Evolutionary conservation across 1,284 basidiomycete species (phyloP), one percentile per base, ranked within the genome.

Genomic region (Ceratobasidium sp.): DNA sequence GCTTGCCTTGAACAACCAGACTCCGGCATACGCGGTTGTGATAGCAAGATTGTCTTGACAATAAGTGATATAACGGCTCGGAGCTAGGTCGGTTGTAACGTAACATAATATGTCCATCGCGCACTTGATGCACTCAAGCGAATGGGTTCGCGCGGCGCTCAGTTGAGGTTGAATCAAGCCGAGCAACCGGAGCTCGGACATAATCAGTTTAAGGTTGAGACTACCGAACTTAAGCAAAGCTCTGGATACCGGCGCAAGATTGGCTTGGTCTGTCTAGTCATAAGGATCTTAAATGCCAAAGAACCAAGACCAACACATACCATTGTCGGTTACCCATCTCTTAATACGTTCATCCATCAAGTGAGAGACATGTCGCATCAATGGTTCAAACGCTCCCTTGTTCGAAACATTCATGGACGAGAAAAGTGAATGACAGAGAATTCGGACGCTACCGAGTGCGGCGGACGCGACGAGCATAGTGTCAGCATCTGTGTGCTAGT

Each of bases 61-160:
- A 33, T 73, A 73, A 13, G 26, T 73, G 40, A 73, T 63, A 23
- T 46, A 63, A 2, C 71, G 56, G 26, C 63, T 60, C 18, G 71
- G 71, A 13, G 60, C 58, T 44, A 73, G 23, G 9, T 63, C 56
- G 58, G 56, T 39, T 9, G 51, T 40, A 26, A 73, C 71, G n/a
- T 63, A 23, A 26, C 56, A 23, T 23, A 73, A 23, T 13, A 73
- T 23, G 28, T 73, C 71, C 71, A 73, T 73, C 12, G 71, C 71
- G 18, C 71, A 73, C 42, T 73, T 73, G 58, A 73, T 73, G 49
- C 71, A 73, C 40, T 73, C 71, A 33, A 73, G 71, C 15, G 71
- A 46, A 20, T 73, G 71, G n/a, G 49, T 73, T 33, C 71, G 56
- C 10, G 71, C 60, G 10, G 71, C 56, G 40, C 42, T 61, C 42